Base-by-base conservation (phyloP, 768 basidiomycete species). In the Lyophyllum atratum region DNA sequence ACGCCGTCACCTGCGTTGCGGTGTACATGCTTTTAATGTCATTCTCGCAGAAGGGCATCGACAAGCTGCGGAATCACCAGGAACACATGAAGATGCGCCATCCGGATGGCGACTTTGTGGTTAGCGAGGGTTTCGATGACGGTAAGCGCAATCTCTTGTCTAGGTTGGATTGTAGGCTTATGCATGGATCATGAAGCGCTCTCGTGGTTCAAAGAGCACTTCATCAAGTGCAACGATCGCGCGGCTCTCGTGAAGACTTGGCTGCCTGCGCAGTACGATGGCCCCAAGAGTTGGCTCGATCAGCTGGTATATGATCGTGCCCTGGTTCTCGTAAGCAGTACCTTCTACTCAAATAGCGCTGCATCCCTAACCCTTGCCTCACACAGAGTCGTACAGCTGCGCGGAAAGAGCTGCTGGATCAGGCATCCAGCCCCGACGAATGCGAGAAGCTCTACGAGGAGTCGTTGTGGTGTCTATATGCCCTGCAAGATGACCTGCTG, bases 361-460 rank as follows among this genome's bases (percentile, higher is more conserved):
- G 2, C 40, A 50, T 55, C 10, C 15, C 51, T 39, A 54, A 37
- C 52, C 19, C 21, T 34, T 1, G 31, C 21, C 45, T 28, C 43
- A 17, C 14, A 31, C 73, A 98, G 95, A 95, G 94, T 63, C 91
- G 95, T 5, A 90, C 87, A 0, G 95, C 95, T 37, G 95, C 96
- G 1, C 82, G 90, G 45, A 93, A 94, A 65, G 96, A 98, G 67
- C 80, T 98, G 0, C 75, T 92, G 11, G 92, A 93, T 66, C 84
- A 90, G 67, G 87, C 86, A 37, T 78, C 79, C 43, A 83, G 83
- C 26, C 86, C 90, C 0, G 83, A 90, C 60, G 90, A 93, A 66
- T 95, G 94, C 70, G 93, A 97, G 77, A 90, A 89, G 69, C 78
- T 96, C 34, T 99, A 98, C 72, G 95, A 98, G 66, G 93, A 93